These are phyloP conservation scores for Usnea hakonensis DNA, from an alignment of 495 filamentous ascomycete species.

Conservation along the genomic window DNA sequence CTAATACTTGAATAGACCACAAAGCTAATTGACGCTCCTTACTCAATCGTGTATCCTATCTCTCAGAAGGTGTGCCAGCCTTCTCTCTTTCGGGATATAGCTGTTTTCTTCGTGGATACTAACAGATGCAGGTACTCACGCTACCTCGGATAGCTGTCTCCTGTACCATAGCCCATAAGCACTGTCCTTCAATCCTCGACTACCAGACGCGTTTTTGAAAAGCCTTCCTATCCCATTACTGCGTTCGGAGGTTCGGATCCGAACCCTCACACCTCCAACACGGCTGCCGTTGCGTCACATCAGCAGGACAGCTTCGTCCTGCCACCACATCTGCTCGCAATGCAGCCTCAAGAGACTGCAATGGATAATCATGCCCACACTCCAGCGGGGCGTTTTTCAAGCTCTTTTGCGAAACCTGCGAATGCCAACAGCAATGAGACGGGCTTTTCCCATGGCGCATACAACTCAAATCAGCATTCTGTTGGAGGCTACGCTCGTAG, in stretches of 20 bases:
- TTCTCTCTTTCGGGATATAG: background rate
- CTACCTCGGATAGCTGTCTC: background rate
- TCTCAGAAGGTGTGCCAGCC: background rate
- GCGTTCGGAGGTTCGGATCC: slow-evolving; percentile 7
- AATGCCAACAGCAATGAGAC: slow-evolving; percentile 59
- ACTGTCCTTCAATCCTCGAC: slow-evolving; percentile 1
- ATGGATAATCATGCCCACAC: slow-evolving; percentile 34
- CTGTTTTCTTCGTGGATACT: background rate
- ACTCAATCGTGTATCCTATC: background rate
- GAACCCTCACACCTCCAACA: slow-evolving; percentile 5
- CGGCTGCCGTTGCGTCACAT: slow-evolving; percentile 21
- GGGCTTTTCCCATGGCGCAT: slow-evolving; percentile 87
- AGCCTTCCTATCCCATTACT: background rate
- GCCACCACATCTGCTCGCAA: slow-evolving; percentile 71
- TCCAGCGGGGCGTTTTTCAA: slow-evolving; percentile 49
- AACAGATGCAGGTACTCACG: background rate
- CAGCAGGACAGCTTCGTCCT: slow-evolving; percentile 67
- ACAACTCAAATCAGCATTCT: slow-evolving; percentile 63
- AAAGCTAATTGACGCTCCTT: slow-evolving; percentile 3
- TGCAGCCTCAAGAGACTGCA: slow-evolving; percentile 63
- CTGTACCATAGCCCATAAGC: slow-evolving; percentile 12
- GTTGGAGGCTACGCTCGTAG: slow-evolving; percentile 72
- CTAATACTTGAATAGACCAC: background rate
- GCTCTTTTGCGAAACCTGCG: slow-evolving; percentile 63
- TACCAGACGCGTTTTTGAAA: background rate